phyloP scores from a whole-genome alignment of 352 stramenopile species.

The Chrysophaeum taylorii region DNA sequence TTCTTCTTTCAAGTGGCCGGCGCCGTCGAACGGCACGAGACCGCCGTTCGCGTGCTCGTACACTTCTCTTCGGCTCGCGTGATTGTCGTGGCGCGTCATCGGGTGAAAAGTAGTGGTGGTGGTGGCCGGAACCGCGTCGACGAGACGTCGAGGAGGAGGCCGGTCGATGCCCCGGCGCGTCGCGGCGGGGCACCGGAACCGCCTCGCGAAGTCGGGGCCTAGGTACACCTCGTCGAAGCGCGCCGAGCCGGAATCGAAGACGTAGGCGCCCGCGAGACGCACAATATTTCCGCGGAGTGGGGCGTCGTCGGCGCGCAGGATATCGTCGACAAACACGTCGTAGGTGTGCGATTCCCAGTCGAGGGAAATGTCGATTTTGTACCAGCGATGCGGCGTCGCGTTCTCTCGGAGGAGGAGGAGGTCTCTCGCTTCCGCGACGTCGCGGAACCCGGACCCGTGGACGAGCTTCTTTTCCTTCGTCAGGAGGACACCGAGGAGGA shows the following conservation, averaged over 20 bases:
- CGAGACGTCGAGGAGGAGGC: constrained; percentile 1
- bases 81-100: constrained; percentile 67
- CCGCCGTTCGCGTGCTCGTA: constrained; percentile 64
- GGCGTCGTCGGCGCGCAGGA: constrained; percentile 51
- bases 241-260: constrained; percentile 54
- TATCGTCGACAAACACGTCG: constrained; percentile 75
- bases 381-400: constrained; percentile 52
- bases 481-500: background rate
- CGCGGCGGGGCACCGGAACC: constrained; percentile 66
- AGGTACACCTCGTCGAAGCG: constrained; percentile 94
- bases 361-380: constrained; percentile 83
- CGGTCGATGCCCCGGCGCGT: constrained; percentile 29
- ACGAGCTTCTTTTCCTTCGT: background rate
- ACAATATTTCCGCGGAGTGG: constrained; percentile 46
- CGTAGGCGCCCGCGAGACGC: constrained; percentile 58
- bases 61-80: constrained; percentile 58
- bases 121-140: no score
- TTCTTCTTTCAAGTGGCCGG: constrained; percentile 54
- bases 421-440: background rate
- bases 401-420: background rate
- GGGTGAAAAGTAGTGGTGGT: constrained; percentile 45
- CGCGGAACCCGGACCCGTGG: constrained; percentile 7
- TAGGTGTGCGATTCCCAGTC: constrained; percentile 68
- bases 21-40: constrained; percentile 66
- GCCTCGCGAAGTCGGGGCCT: constrained; percentile 72